phyloP scores from a whole-genome alignment of 345 rosid genomes.

The Citrus inodora region DNA sequence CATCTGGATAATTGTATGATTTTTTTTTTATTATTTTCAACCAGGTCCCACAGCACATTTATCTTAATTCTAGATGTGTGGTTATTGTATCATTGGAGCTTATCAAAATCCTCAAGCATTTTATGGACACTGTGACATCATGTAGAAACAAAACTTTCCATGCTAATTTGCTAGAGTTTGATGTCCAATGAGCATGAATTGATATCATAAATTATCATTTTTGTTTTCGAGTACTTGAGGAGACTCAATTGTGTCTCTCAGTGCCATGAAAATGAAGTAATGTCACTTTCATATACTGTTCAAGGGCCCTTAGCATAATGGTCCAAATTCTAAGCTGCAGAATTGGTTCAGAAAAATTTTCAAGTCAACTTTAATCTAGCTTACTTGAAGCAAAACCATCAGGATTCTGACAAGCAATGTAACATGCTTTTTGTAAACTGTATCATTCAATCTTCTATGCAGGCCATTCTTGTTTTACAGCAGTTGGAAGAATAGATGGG shows the following conservation, averaged over 20 bases:
- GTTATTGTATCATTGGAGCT: constrained; percentile 4
- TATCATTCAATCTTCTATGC: neutral
- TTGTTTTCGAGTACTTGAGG: neutral
- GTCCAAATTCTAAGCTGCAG: too few species aligned
- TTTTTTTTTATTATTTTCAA: neutral
- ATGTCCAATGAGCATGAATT: neutral
- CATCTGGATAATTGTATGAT: neutral
- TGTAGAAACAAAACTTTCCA: neutral
- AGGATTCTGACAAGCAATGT: neutral
- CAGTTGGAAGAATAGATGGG: constrained; percentile 72
- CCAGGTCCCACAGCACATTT: constrained; percentile 28
- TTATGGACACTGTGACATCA: neutral
- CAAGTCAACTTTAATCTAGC: neutral
- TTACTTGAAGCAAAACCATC: neutral
- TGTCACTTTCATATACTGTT: neutral
- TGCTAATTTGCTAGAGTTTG: neutral
- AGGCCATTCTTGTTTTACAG: constrained; percentile 43
- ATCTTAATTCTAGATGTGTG: constrained; percentile 21
- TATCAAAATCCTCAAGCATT: neutral
- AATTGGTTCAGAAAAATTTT: neutral
- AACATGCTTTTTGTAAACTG: neutral
- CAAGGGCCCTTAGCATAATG: neutral
- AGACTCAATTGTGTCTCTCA: neutral
- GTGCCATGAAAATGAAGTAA: neutral
- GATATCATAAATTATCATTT: neutral